These are phyloP conservation scores for Lactuca sativa DNA, from an alignment of 129 eudicot species.

Conservation along the genomic window DNA sequence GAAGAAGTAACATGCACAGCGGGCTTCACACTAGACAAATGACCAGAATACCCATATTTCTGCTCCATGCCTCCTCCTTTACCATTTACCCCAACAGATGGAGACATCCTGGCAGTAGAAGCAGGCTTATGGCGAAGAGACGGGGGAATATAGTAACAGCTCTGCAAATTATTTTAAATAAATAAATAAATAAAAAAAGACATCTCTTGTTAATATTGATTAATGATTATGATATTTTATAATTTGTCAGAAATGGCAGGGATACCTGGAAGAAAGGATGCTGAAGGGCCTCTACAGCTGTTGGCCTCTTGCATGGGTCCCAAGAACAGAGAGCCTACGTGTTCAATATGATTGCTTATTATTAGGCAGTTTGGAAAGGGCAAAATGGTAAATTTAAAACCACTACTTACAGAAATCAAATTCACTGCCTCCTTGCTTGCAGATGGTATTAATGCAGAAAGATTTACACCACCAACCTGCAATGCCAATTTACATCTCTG, in stretches of 20 bases:
- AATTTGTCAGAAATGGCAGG: conserved; percentile 2
- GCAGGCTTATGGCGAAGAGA: conserved; percentile 69
- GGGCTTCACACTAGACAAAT: conserved; percentile 48
- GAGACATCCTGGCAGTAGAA: conserved; percentile 54
- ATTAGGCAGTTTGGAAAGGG: conserved; percentile 4
- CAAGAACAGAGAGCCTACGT: conserved; percentile 84
- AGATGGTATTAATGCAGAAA: conserved; percentile 64
- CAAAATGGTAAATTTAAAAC: background rate
- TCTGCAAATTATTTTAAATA: conserved; percentile 44
- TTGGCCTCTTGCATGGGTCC: conserved; percentile 93
- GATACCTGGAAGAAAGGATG: conserved; percentile 92
- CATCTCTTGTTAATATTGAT: background rate
- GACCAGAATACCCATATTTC: conserved; percentile 48
- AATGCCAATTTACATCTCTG: conserved; percentile 1
- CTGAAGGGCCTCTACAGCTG: conserved; percentile 85
- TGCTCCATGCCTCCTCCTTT: conserved; percentile 47
- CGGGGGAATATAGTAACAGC: conserved; percentile 86
- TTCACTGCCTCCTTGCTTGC: conserved; percentile 71
- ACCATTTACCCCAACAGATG: conserved; percentile 46
- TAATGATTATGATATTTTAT: background rate
- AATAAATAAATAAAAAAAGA: background rate
- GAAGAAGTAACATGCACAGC: conserved; percentile 27
- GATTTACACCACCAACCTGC: conserved; percentile 72
- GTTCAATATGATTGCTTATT: background rate
- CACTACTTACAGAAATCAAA: conserved; percentile 58